Base-by-base conservation (phyloP, 352 stramenopile species). In the Phytophthora brassicae region DNA sequence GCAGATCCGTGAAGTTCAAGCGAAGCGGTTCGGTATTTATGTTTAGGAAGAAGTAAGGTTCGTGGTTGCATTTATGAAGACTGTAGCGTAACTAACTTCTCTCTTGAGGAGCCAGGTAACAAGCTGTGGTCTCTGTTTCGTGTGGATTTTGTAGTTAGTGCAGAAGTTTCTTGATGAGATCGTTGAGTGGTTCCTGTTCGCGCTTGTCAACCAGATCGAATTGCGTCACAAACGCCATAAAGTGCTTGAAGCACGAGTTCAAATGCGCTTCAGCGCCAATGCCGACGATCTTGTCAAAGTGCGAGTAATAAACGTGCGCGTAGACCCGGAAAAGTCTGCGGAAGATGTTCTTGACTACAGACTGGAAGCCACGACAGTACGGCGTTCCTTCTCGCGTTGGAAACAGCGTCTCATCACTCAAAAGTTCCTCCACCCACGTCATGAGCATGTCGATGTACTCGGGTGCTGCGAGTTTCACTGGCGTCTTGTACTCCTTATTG, bases 181-280 rank as follows among this genome's bases (percentile, higher is more conserved):
- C 92, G 56, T 97, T 94, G 52, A 99, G 79, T 12, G 94, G 94
- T 66, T 97, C 87, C 70, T 98, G 89, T 70, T 99, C 94, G 48
- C 92, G 88, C 68, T 96, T 91, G 52, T 96, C 90, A 16, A 98
- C 85, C 26, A 98, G 75, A 13, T 96, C 88, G 69, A 98, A 98
- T 66, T 97, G 89, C 14, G 80, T 96, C 63, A 96, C 96, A 73
- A 99, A 98, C 41, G 97, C 94, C 79, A 99, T 98, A 59, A 99
- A 99, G 74, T 98, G 95, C 69, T 99, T 99, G 77, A 99, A 98
- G 66, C 92, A 98, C 53, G 96, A 98, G 77, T 99, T 99, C 48
- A 99, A 81, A 70, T 99, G 93, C 28, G 95, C 93, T 57, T 98
- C 94, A 51, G 97, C 97, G 20, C 94, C 91, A 29, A 98, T 81